phyloP scores from a whole-genome alignment of 495 filamentous ascomycete genomes.

The Penicillium silybi region DNA sequence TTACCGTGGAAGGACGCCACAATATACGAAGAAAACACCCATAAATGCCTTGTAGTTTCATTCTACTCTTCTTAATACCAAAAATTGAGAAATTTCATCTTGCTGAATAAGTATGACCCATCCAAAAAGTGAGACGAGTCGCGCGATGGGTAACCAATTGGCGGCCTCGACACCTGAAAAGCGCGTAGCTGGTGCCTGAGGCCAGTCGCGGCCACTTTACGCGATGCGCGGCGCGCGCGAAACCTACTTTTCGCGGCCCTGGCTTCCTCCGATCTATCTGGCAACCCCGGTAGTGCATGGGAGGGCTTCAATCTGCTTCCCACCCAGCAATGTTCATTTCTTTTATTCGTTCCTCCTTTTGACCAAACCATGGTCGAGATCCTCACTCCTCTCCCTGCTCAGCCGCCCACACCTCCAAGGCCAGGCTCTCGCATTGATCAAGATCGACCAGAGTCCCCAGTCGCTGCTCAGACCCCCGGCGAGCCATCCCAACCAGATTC shows the following conservation, averaged over 20 bases:
- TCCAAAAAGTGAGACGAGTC: neutral
- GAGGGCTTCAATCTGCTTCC: slow-evolving; percentile 11
- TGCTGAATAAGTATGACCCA: neutral
- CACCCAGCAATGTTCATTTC: slow-evolving; percentile 29
- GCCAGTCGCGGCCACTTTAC: slow-evolving; percentile 36
- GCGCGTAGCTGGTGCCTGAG: slow-evolving; percentile 6
- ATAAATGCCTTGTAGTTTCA: neutral
- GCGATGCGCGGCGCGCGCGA: slow-evolving; percentile 37
- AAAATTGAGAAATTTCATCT: neutral
- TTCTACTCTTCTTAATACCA: neutral
- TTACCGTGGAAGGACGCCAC: too few species aligned
- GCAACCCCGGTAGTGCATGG: slow-evolving; percentile 9
- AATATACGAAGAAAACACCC: neutral
- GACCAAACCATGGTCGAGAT: slow-evolving; percentile 49
- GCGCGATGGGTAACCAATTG: neutral
- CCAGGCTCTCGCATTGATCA: slow-evolving; percentile 44
- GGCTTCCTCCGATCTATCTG: slow-evolving; percentile 5
- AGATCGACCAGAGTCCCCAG: slow-evolving; percentile 29
- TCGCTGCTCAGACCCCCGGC: slow-evolving; percentile 42
- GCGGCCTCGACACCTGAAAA: neutral
- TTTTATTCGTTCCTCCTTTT: slow-evolving; percentile 9
- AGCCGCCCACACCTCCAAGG: slow-evolving; percentile 60
- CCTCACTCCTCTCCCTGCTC: slow-evolving; percentile 47
- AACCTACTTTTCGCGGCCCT: slow-evolving; percentile 22
- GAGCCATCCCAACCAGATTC: slow-evolving; percentile 45